These are phyloP conservation scores for Silene noctiflora DNA, from an alignment of 179 eudicot species.

Conservation along the genomic window DNA sequence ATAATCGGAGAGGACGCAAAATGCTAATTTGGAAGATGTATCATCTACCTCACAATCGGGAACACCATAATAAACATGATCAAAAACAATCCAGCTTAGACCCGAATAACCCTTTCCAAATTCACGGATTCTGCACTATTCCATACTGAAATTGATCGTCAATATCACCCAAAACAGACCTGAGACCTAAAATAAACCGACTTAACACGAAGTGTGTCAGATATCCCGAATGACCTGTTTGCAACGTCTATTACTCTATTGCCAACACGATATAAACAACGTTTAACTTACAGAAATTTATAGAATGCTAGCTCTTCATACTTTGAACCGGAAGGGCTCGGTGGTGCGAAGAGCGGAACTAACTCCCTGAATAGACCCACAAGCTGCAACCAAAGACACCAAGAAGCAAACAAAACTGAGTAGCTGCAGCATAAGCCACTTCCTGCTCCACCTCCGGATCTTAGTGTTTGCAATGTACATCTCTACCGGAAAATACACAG, in stretches of 20 bases:
- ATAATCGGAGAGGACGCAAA: too few relatives aligned
- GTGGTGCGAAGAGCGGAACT: conserved; percentile 24
- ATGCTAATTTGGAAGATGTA: too few relatives aligned
- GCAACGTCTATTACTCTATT: neutral
- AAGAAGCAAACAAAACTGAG: conserved; percentile 33
- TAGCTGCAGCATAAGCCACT: conserved; percentile 31
- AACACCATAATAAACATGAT: too few relatives aligned
- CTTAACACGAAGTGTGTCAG: neutral
- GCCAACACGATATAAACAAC: neutral
- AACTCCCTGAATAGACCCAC: conserved; percentile 40
- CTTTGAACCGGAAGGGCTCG: conserved; percentile 38
- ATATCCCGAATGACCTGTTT: neutral
- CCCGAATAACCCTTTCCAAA: neutral
- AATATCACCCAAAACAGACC: neutral
- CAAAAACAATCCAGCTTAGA: neutral
- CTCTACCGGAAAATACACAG: conserved; percentile 30
- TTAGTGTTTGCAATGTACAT: conserved; percentile 33
- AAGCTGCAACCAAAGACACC: conserved; percentile 34
- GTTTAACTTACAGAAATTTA: neutral
- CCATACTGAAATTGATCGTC: neutral
- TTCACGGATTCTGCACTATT: neutral
- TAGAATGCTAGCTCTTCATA: conserved; percentile 16
- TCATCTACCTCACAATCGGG: too few relatives aligned
- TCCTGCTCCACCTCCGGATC: conserved; percentile 16
- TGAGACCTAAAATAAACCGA: neutral